Conservation (phyloP, 176 grass and related monocot genomes). For the Cenchrus fungigraminus region DNA sequence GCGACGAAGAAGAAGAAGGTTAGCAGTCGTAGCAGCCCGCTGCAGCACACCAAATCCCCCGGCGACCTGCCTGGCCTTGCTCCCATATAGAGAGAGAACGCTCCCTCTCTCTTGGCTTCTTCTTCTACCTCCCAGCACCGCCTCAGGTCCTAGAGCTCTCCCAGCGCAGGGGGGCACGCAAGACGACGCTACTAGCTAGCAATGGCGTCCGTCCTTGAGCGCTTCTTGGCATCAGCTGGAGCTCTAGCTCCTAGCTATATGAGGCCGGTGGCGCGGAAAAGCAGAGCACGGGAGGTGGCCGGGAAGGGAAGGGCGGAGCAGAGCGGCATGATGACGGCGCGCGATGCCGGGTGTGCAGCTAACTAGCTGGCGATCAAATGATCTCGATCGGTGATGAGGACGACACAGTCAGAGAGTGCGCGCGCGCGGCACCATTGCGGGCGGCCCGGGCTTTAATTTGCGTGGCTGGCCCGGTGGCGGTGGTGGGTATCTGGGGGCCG, state of each 20-base stretch:
- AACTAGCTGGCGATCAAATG: constrained; percentile 12
- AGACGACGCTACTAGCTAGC: too few species aligned
- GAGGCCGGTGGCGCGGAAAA: constrained; percentile 31
- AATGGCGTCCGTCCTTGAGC: background rate
- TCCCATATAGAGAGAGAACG: constrained; percentile 41
- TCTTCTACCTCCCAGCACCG: background rate
- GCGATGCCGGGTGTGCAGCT: background rate
- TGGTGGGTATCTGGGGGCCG: background rate
- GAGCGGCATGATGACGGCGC: constrained; percentile 46
- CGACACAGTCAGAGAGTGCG: background rate
- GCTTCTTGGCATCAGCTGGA: background rate
- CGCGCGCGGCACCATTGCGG: background rate
- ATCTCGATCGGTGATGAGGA: background rate
- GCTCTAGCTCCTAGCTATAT: constrained; percentile 33
- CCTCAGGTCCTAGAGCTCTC: background rate
- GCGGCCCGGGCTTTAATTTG: background rate
- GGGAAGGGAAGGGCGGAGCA: background rate
- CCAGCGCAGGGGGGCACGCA: background rate
- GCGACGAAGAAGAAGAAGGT: constrained; percentile 8
- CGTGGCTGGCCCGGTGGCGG: background rate
- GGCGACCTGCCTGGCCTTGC: constrained; percentile 21
- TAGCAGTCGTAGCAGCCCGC: constrained; percentile 3
- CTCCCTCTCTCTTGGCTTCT: background rate
- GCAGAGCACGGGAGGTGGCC: background rate
- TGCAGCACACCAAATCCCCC: constrained; percentile 46